Evolutionary conservation across 805 yeast species (phyloP).

Genomic region (Maudiozyma barnettii): DNA sequence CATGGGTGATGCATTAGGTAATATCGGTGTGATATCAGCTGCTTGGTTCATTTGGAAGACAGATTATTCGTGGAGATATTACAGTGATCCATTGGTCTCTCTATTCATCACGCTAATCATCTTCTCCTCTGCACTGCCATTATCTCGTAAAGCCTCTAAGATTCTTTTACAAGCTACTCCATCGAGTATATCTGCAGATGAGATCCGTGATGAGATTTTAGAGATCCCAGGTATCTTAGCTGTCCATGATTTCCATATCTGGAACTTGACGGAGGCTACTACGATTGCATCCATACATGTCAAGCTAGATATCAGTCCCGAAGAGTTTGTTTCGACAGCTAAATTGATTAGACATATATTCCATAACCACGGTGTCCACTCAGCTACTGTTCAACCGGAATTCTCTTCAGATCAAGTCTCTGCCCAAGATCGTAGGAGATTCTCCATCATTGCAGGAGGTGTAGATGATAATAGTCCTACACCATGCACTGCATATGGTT

Average conservation of each 20-base stretch:
- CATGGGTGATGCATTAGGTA: slow-evolving; percentile 92
- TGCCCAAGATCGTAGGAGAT: slow-evolving; percentile 27
- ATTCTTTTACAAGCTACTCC: slow-evolving; percentile 92
- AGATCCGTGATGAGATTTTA: slow-evolving; percentile 58
- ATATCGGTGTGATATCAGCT: slow-evolving; percentile 81
- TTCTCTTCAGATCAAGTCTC: slow-evolving; percentile 37
- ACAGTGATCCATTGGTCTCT: slow-evolving; percentile 80
- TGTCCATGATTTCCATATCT: slow-evolving; percentile 90
- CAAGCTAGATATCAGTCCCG: slow-evolving; percentile 57
- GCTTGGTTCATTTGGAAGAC: slow-evolving; percentile 94
- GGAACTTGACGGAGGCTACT: slow-evolving; percentile 87
- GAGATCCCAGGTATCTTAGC: slow-evolving; percentile 66
- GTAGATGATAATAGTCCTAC: background rate
- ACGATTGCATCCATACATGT: slow-evolving; percentile 86
- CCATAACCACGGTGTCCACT: slow-evolving; percentile 78
- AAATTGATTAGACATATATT: slow-evolving; percentile 66
- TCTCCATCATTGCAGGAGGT: slow-evolving; percentile 24
- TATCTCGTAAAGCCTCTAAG: slow-evolving; percentile 77
- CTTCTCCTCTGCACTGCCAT: slow-evolving; percentile 83
- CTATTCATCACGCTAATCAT: slow-evolving; percentile 79
- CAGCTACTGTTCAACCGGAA: slow-evolving; percentile 95
- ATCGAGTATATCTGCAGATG: slow-evolving; percentile 64
- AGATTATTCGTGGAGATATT: slow-evolving; percentile 76
- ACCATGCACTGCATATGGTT: slow-evolving; percentile 26
- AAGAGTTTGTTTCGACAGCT: slow-evolving; percentile 60